Percentiles rank a stretch among this genome's conserved stretches.
These are phyloP conservation scores for Polygonum maritimum DNA, from an alignment of 148 eudicot genomes.

Conservation along the genomic window DNA sequence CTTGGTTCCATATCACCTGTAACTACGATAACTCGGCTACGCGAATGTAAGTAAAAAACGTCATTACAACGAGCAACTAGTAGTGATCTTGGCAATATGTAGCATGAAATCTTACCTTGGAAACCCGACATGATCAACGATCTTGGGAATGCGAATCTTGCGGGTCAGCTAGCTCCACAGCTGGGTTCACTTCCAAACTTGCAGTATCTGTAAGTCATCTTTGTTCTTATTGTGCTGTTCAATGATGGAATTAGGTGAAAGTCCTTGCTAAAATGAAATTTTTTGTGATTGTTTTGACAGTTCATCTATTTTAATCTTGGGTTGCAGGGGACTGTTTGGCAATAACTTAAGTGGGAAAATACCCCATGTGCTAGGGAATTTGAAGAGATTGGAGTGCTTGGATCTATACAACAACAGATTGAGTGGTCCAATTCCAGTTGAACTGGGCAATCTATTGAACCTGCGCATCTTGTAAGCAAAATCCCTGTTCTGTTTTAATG, in stretches of 20 bases:
- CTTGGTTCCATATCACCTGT: neutral
- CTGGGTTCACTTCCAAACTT: neutral
- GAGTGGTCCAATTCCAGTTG: conserved; percentile 7
- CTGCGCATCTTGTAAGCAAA: neutral
- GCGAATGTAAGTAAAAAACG: neutral
- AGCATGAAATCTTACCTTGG: too few relatives aligned
- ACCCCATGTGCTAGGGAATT: conserved; percentile 59
- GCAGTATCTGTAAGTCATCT: neutral
- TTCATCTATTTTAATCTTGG: neutral
- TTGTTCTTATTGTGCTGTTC: neutral
- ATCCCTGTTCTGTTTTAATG: neutral
- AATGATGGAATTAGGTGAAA: neutral
- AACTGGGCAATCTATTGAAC: neutral
- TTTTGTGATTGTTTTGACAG: neutral
- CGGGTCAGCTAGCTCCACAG: neutral
- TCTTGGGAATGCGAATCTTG: neutral
- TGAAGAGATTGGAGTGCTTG: neutral
- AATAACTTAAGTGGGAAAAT: conserved; percentile 65
- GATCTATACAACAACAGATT: conserved; percentile 4
- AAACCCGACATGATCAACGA: neutral
- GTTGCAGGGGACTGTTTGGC: conserved; percentile 72
- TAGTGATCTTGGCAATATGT: neutral
- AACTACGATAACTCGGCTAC: neutral
- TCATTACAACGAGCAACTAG: neutral
- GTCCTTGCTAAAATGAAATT: too few relatives aligned